Percentiles rank a stretch among this genome's conserved stretches.
Evolutionary conservation across 768 basidiomycete species (phyloP).

Genomic region (Mycena rosella): DNA sequence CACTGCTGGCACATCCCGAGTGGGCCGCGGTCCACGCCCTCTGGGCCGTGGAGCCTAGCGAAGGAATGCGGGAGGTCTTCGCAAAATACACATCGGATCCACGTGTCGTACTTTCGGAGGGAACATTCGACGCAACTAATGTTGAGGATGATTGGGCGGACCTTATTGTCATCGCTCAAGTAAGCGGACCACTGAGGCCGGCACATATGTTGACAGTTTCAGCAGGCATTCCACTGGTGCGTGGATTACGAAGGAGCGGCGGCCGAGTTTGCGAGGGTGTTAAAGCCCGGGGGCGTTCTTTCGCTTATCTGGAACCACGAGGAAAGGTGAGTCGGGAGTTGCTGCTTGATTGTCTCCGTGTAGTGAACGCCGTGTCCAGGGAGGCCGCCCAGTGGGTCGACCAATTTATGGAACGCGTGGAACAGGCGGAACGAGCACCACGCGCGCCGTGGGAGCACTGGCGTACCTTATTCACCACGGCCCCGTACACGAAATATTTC

Average conservation of each 20-base stretch:
- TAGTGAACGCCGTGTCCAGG: constrained; percentile 46
- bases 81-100: constrained; percentile 53
- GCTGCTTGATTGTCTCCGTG: not conserved
- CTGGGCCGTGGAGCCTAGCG: constrained; percentile 71
- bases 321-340: constrained; percentile 39
- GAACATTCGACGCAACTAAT: constrained; percentile 63
- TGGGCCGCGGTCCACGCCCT: constrained; percentile 55
- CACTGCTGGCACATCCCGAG: constrained; percentile 61
- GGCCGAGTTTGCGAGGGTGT: constrained; percentile 67
- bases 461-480: constrained; percentile 62
- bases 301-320: constrained; percentile 72
- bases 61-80: constrained; percentile 74
- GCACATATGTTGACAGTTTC: not conserved
- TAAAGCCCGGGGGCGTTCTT: constrained; percentile 66
- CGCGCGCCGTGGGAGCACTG: constrained; percentile 69
- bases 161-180: constrained; percentile 64
- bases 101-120: constrained; percentile 54
- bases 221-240: constrained; percentile 81
- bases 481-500: constrained; percentile 60
- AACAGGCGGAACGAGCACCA: constrained; percentile 66
- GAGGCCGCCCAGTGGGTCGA: constrained; percentile 58
- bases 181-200: constrained; percentile 18
- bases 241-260: constrained; percentile 65
- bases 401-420: constrained; percentile 62
- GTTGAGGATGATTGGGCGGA: constrained; percentile 63